phyloP scores from a whole-genome alignment of 2,329 filamentous ascomycete species.

The Fusarium proliferatum region DNA sequence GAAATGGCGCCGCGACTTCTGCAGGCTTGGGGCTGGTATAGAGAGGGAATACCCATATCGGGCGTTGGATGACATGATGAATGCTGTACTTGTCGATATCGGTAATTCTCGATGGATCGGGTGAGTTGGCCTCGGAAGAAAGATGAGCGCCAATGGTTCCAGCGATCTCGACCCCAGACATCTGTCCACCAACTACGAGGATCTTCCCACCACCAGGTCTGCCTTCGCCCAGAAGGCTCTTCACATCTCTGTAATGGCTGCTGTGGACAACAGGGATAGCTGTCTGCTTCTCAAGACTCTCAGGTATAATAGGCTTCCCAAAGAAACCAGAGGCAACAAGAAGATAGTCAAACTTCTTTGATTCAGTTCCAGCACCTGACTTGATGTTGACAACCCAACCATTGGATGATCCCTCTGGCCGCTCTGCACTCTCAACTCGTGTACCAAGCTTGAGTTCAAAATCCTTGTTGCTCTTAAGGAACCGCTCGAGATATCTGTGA shows the following conservation, averaged over 20 bases:
- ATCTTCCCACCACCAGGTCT: constrained; percentile 66
- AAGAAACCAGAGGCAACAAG: constrained; percentile 83
- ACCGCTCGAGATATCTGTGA: constrained; percentile 69
- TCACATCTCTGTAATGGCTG: constrained; percentile 70
- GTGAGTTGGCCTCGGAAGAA: constrained; percentile 70
- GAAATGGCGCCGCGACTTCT: constrained; percentile 66
- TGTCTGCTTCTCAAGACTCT: constrained; percentile 51
- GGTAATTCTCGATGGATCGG: constrained; percentile 54
- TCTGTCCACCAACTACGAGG: constrained; percentile 81
- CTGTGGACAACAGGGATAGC: constrained; percentile 72
- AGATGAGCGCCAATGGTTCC: constrained; percentile 77
- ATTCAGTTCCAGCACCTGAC: constrained; percentile 52
- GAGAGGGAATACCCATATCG: constrained; percentile 77
- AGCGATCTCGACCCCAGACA: constrained; percentile 84
- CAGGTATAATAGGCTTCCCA: constrained; percentile 66
- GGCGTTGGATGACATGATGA: constrained; percentile 75
- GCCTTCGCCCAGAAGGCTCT: constrained; percentile 57
- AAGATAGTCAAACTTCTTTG: constrained; percentile 74
- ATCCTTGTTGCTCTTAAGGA: constrained; percentile 57
- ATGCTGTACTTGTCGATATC: constrained; percentile 66
- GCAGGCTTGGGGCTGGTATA: constrained; percentile 63
- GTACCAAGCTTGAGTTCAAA: constrained; percentile 63
- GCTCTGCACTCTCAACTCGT: constrained; percentile 56
- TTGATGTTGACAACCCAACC: constrained; percentile 57
- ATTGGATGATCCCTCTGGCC: constrained; percentile 48